These are phyloP conservation scores for Xylaria sp. DNA, from an alignment of 2,329 filamentous ascomycete species.

Conservation along the genomic window DNA sequence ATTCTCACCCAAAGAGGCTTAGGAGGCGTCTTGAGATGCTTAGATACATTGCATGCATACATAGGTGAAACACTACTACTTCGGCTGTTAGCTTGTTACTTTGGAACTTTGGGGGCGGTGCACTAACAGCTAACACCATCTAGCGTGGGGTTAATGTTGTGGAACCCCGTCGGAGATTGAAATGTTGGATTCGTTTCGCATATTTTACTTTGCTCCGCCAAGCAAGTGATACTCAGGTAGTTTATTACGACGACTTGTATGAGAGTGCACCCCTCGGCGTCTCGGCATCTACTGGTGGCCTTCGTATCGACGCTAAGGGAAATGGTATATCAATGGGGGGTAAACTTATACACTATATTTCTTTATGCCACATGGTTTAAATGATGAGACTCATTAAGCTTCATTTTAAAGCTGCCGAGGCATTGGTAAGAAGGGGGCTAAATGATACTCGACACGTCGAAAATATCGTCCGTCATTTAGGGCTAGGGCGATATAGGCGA, in stretches of 20 bases:
- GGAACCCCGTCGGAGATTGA: constrained; percentile 21
- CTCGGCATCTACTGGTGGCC: not conserved
- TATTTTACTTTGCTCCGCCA: no score
- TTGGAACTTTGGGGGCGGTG: not conserved
- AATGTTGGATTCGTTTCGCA: not conserved
- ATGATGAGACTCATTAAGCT: not conserved
- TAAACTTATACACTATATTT: not conserved
- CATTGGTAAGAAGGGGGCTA: not conserved
- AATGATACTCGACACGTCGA: not conserved
- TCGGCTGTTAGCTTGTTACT: not conserved
- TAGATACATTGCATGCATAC: not conserved
- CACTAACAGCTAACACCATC: not conserved
- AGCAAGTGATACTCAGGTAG: not conserved
- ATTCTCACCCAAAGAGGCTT: constrained; percentile 20
- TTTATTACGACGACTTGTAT: not conserved
- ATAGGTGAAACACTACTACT: not conserved
- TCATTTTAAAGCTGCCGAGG: constrained; percentile 7
- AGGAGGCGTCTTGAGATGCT: not conserved
- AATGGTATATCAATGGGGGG: not conserved
- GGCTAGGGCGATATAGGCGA: not conserved
- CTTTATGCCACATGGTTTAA: not conserved
- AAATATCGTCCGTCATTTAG: not conserved
- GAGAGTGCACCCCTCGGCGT: not conserved
- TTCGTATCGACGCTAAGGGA: not conserved
- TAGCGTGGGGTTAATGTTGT: constrained; percentile 12